A percentile compares a stretch with the other conserved stretches of the same genome.
These are phyloP conservation scores for Phytopythium litorale DNA, from an alignment of 352 stramenopile genomes.

Conservation along the genomic window DNA sequence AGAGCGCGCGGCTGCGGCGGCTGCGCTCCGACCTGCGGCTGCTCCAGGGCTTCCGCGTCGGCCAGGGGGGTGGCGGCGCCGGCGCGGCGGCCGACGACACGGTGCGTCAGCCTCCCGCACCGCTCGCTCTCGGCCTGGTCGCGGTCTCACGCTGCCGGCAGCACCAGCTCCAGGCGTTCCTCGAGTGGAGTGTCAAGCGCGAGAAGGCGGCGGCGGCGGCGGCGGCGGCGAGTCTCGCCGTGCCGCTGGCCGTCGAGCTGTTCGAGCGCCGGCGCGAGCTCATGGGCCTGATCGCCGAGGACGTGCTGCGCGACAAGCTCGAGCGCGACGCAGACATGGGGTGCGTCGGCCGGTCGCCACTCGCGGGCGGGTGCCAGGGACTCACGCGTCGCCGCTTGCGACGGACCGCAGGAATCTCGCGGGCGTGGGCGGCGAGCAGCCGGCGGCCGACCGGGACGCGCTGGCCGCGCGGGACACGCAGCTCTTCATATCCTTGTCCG, in stretches of 20 bases:
- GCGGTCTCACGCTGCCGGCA: conserved; percentile 8
- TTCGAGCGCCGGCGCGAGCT: conserved; percentile 68
- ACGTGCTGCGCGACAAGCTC: conserved; percentile 63
- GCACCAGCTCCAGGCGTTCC: conserved; percentile 49
- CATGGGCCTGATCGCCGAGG: conserved; percentile 65
- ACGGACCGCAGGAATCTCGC: neutral
- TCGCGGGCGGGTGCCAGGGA: too few species aligned
- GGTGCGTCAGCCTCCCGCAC: conserved; percentile 14
- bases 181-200: conserved; percentile 55
- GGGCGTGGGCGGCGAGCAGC: neutral
- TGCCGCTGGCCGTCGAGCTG: conserved; percentile 43
- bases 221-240: conserved; percentile 6
- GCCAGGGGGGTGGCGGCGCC: conserved; percentile 1
- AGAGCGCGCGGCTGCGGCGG: conserved; percentile 41
- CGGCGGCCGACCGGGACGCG: conserved; percentile 39
- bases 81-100: conserved; percentile 22
- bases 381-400: too few species aligned
- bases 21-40: conserved; percentile 59
- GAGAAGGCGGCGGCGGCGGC: conserved; percentile 48
- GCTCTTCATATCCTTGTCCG: conserved; percentile 55
- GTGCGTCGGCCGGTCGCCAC: conserved; percentile 11
- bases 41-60: conserved; percentile 60
- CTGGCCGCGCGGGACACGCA: conserved; percentile 67
- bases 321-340: conserved; percentile 54
- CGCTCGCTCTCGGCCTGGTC: neutral